A percentile compares a stretch with the other conserved stretches of the same genome.
Conservation (phyloP, 768 basidiomycete genomes). For the Daedaleopsis nitida region DNA sequence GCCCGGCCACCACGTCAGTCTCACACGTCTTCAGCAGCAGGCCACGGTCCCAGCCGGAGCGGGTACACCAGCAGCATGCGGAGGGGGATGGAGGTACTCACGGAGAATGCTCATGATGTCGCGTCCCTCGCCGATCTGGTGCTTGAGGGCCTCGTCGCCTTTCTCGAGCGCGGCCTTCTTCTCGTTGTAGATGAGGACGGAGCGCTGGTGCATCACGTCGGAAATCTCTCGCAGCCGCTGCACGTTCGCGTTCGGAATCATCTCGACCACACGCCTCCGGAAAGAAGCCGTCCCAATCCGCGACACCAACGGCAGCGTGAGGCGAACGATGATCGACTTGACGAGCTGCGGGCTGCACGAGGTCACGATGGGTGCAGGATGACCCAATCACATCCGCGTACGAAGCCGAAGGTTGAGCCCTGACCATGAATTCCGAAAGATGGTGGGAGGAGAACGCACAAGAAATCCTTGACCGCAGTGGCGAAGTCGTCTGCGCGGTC, state of each 20-base stretch:
- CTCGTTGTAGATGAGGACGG: slow-evolving; percentile 23
- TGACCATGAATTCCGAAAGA: too few species aligned
- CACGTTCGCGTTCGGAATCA: slow-evolving; percentile 18
- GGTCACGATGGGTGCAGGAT: too few species aligned
- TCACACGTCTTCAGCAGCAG: too few species aligned
- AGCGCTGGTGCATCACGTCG: slow-evolving; percentile 23
- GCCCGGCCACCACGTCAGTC: background rate
- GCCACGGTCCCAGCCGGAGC: background rate
- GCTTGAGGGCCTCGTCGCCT: slow-evolving; percentile 20
- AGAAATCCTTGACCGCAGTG: slow-evolving; percentile 20
- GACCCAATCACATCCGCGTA: background rate
- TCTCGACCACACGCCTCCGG: slow-evolving; percentile 20
- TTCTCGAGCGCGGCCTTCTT: slow-evolving; percentile 18
- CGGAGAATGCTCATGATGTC: slow-evolving; percentile 34
- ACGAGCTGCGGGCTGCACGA: slow-evolving; percentile 14
- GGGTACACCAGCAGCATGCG: background rate
- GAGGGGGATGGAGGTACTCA: slow-evolving; percentile 8
- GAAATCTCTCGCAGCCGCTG: slow-evolving; percentile 25
- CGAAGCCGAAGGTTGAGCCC: background rate
- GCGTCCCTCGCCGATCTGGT: slow-evolving; percentile 29
- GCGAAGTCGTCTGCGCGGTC: slow-evolving; percentile 18
- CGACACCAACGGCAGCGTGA: slow-evolving; percentile 1
- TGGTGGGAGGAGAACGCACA: slow-evolving; percentile 8
- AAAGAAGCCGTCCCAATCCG: slow-evolving; percentile 23
- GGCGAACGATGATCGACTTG: background rate